Evolutionary conservation across 2,329 filamentous ascomycete genomes (phyloP), one percentile per base, ranked within the genome.

Genomic region (Phyllosticta citribraziliensis): DNA sequence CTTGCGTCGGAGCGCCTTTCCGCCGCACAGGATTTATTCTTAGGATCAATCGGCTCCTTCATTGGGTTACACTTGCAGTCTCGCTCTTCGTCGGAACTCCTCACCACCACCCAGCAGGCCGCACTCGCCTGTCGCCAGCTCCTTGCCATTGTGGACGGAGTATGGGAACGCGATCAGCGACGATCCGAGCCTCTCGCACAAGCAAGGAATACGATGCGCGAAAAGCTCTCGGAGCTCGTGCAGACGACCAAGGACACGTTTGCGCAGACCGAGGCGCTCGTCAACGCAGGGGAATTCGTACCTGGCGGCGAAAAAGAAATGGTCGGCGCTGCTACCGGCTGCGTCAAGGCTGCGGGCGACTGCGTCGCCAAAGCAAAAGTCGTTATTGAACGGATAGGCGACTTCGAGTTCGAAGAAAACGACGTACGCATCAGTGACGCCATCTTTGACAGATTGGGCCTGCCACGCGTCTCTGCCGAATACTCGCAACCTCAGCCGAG

Each of bases 21-120:
- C 68, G 80, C 83, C 56, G 88, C 86, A 57, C 91, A 97, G 75
- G 92, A 97, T 75, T 84, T 84, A 8, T 96, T 97, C 69, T 78
- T 99, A 58, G 94, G 92, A 6, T 88, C 92, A 70, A 84, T 99
- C 57, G 93, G 90, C 57, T 95, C 91, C 4, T 96, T 97, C 72
- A 93, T 97, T 71, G 94, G 94, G 17, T 82, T 97, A 61, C 91
- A 97, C 73, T 80, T 97, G 63, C 91, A 97, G 72, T 94, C 92
- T n/a, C 88, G 94, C 64, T 94, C 91, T 8, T 88, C 91, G 9
- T 84, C 88, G 1, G 91, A 96, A 71, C 81, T 97, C 56, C 85
- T 91, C 33, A 77, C 86, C 11, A 91, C 89, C 17, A 93, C 95
- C 55, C 87, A 89, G 70, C 87, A 93, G 71, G 90, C 92, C 9